Conservation (phyloP, 192 early-diverging fungal species). For the Coemansia sp. region DNA sequence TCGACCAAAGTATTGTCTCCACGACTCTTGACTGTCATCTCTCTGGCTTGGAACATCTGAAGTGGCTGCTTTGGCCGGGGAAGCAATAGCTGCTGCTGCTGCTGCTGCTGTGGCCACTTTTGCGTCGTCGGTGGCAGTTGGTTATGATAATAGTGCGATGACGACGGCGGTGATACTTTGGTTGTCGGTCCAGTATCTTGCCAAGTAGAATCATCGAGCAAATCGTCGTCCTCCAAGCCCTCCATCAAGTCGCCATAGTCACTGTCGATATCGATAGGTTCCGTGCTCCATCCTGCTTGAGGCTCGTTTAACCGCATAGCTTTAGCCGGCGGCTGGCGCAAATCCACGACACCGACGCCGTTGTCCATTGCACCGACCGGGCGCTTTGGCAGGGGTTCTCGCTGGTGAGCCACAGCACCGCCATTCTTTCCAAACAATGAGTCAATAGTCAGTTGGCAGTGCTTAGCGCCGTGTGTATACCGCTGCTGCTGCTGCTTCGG, state of each 20-base stretch:
- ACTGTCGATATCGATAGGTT: conserved; percentile 27
- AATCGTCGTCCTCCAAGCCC: conserved; percentile 23
- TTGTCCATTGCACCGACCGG: conserved; percentile 1
- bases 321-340: conserved; percentile 24
- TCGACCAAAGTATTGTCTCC: conserved; percentile 51
- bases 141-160: neutral
- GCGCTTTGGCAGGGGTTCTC: conserved; percentile 7
- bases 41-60: conserved; percentile 24
- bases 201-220: conserved; percentile 4
- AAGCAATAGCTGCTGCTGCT: neutral
- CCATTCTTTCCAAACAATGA: conserved; percentile 28
- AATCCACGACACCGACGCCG: neutral
- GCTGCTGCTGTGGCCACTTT: neutral
- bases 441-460: conserved; percentile 37
- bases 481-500: conserved; percentile 11
- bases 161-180: neutral
- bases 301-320: conserved; percentile 1
- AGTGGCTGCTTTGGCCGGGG: neutral
- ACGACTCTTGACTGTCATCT: conserved; percentile 24
- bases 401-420: neutral
- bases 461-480: conserved; percentile 15
- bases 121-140: no score
- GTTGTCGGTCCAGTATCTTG: neutral
- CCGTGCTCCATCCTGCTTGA: conserved; percentile 11
- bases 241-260: conserved; percentile 32